Conservation (phyloP, 805 yeast genomes). For the Danielia reshetovae region DNA sequence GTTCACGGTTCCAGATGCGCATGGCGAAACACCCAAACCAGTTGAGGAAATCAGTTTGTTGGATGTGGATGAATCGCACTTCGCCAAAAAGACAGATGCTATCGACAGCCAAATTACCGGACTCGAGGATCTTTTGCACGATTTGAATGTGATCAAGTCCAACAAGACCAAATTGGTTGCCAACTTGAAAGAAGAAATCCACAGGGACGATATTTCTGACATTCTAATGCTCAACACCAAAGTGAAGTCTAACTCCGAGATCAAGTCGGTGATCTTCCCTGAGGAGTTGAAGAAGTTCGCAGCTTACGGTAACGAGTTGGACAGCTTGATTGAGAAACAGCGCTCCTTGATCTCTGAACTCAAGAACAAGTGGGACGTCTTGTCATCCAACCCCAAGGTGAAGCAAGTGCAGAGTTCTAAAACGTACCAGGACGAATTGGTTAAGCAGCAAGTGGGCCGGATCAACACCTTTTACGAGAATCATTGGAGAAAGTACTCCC, state of each 20-base stretch:
- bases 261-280: slow-evolving; percentile 52
- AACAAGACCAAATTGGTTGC: slow-evolving; percentile 60
- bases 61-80: slow-evolving; percentile 58
- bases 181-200: slow-evolving; percentile 66
- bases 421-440: slow-evolving; percentile 33
- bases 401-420: slow-evolving; percentile 42
- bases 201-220: slow-evolving; percentile 80
- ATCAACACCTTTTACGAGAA: slow-evolving; percentile 45
- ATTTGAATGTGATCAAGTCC: slow-evolving; percentile 56
- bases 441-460: slow-evolving; percentile 29
- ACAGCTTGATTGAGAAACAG: slow-evolving; percentile 66
- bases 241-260: slow-evolving; percentile 53
- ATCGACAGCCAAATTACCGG: slow-evolving; percentile 36
- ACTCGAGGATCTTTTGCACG: slow-evolving; percentile 56
- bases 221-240: slow-evolving; percentile 62
- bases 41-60: slow-evolving; percentile 49
- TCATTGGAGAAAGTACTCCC: slow-evolving; percentile 53
- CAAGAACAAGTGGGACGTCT: slow-evolving; percentile 26
- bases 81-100: slow-evolving; percentile 19
- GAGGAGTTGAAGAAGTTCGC: slow-evolving; percentile 75
- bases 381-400: slow-evolving; percentile 25
- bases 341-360: slow-evolving; percentile 38
- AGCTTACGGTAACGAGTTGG: slow-evolving; percentile 62
- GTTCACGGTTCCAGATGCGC: slow-evolving; percentile 15
- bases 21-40: slow-evolving; percentile 13